phyloP scores from a whole-genome alignment of 2,329 filamentous ascomycete genomes.

The Phoma herbarum region DNA sequence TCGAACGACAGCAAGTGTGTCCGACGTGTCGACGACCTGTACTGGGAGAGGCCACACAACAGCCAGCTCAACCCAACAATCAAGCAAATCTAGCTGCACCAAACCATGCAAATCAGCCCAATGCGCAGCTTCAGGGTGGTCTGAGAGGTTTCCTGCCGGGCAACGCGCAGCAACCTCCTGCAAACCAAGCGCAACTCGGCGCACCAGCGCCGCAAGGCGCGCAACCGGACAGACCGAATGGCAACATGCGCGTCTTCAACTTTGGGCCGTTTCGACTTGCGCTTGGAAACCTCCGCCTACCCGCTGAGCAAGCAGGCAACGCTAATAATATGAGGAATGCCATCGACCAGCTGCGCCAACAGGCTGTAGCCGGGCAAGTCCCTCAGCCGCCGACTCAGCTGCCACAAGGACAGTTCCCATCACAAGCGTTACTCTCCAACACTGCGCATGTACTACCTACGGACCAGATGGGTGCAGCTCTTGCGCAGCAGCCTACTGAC shows the following conservation, averaged over 20 bases:
- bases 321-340: slow-evolving; percentile 35
- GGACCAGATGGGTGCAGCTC: slow-evolving; percentile 31
- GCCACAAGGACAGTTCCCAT: slow-evolving; percentile 24
- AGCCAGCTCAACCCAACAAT: slow-evolving; percentile 41
- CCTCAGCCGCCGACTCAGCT: slow-evolving; percentile 34
- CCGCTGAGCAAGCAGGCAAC: slow-evolving; percentile 38
- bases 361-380: slow-evolving; percentile 34
- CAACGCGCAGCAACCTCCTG: slow-evolving; percentile 30
- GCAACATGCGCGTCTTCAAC: slow-evolving; percentile 50
- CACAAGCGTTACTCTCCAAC: slow-evolving; percentile 17
- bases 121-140: slow-evolving; percentile 27
- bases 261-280: slow-evolving; percentile 48
- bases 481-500: slow-evolving; percentile 43
- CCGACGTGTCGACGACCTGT: slow-evolving; percentile 92
- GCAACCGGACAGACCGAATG: slow-evolving; percentile 35
- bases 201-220: slow-evolving; percentile 29
- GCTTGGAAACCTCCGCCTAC: slow-evolving; percentile 46
- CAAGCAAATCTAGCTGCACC: slow-evolving; percentile 36
- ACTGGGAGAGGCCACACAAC: slow-evolving; percentile 54
- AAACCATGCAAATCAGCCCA: slow-evolving; percentile 29
- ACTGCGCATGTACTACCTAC: slow-evolving; percentile 17
- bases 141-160: slow-evolving; percentile 33
- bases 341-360: slow-evolving; percentile 36
- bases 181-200: slow-evolving; percentile 36
- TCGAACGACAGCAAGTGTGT: slow-evolving; percentile 96